Evolutionary conservation across 164 flowering plant genomes (phyloP), one percentile per base, ranked within the genome.

Genomic region (Protea cynaroides): DNA sequence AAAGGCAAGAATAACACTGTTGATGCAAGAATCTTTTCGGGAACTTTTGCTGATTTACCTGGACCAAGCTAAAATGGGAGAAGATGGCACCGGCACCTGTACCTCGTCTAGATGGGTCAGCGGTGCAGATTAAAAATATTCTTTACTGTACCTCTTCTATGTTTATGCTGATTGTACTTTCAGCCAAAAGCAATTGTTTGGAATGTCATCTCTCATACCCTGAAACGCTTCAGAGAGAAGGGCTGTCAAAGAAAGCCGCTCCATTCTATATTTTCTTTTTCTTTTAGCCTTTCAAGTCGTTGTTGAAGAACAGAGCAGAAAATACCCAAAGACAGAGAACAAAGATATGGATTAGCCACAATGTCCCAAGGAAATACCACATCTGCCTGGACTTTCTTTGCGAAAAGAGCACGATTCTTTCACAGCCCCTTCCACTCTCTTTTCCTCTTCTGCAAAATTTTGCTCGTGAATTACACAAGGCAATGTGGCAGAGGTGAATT

Each of bases 61-160:
- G 98, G 85, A 43, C 96, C 0, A 73, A 83, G 17, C 68, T 85
- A 43, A 49, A 82, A 77, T 92, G 98, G 97, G 92, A 90, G 80
- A 68, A 83, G 76, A 87, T 92, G 92, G 72, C 80, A 11, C 29
- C 83, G 8, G 87, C 96, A 36, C 92, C 94, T 12, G 98, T 90
- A 63, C 97, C 96, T 22, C 92, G 96, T 55, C 88, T 93, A 13
- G 96, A 93, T 63, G 98, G 96, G 14, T 78, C 83, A 0, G 80
- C 97, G 0, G 69, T 90, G 21, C 98, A 92, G 81, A 88, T 92
- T 56, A 75, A 80, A 64, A 77, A 86, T 76, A 83, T 86, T 61
- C 66, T 92, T 1, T 92, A 77, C 65, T n/a, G n/a, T n/a, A n/a
- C n/a, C n/a, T n/a, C n/a, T n/a, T n/a, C n/a, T n/a, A n/a, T n/a